Percentiles rank a stretch among this genome's conserved stretches.
Evolutionary conservation across 345 rosid genomes (phyloP).

Genomic region (Bretschneidera sinensis): DNA sequence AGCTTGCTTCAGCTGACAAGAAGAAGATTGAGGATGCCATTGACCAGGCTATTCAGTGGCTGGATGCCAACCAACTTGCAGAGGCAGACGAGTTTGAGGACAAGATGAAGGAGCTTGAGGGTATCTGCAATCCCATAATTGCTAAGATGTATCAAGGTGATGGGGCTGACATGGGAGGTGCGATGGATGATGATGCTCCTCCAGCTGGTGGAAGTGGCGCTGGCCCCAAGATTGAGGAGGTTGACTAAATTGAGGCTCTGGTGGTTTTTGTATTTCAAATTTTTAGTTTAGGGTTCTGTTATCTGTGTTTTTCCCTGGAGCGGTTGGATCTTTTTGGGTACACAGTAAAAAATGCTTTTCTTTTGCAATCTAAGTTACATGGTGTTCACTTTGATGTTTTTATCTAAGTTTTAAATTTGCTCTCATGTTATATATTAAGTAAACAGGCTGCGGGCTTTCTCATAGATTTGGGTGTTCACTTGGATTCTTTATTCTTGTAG

Average conservation of each 20-base stretch:
- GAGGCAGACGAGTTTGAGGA: conserved; percentile 60
- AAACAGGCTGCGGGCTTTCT: too few species aligned
- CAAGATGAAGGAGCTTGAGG: conserved; percentile 61
- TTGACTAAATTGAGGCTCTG: conserved; percentile 30
- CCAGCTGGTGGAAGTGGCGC: conserved; percentile 38
- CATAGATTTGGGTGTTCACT: too few species aligned
- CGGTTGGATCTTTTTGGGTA: too few species aligned
- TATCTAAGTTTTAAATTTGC: too few species aligned
- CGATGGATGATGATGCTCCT: conserved; percentile 29
- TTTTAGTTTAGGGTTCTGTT: neutral
- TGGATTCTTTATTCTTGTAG: too few species aligned
- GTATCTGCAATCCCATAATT: conserved; percentile 55
- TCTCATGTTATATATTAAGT: too few species aligned
- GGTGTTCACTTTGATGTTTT: too few species aligned
- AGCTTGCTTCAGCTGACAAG: conserved; percentile 47
- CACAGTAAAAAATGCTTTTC: too few species aligned
- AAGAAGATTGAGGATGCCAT: conserved; percentile 59
- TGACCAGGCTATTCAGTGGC: conserved; percentile 49
- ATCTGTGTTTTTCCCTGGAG: neutral
- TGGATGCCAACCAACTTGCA: conserved; percentile 50
- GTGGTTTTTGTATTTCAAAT: neutral
- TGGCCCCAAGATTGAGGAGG: conserved; percentile 70
- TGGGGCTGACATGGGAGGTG: conserved; percentile 31
- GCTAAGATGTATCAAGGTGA: conserved; percentile 50
- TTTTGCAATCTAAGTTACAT: too few species aligned